A percentile compares a stretch with the other conserved stretches of the same genome.
Evolutionary conservation across 2,329 filamentous ascomycete species (phyloP).

Genomic region (Fusarium sp.): DNA sequence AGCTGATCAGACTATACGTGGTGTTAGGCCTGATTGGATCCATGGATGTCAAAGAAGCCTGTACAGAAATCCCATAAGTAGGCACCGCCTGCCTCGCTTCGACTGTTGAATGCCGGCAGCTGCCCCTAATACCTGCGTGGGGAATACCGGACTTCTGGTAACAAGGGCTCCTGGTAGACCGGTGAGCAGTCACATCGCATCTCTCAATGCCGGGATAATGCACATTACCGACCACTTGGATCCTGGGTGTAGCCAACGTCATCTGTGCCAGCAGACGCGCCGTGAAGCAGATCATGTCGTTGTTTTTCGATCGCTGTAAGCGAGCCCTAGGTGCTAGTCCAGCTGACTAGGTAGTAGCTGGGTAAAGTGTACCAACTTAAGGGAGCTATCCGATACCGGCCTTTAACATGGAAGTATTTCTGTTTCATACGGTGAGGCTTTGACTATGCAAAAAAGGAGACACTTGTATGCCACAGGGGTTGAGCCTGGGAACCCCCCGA

Average conservation of each 20-base stretch:
- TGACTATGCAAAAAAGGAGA: conserved; percentile 10
- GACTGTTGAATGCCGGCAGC: conserved; percentile 17
- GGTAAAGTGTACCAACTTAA: conserved; percentile 8
- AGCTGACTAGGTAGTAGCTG: neutral
- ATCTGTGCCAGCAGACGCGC: conserved; percentile 22
- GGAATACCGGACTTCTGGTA: conserved; percentile 35
- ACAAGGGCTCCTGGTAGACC: conserved; percentile 39
- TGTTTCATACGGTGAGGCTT: conserved; percentile 6
- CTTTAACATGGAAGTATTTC: conserved; percentile 3
- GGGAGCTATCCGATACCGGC: conserved; percentile 7
- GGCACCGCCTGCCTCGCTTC: conserved; percentile 10
- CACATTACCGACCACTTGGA: conserved; percentile 30
- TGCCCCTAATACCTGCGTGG: conserved; percentile 28
- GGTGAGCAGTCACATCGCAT: conserved; percentile 42
- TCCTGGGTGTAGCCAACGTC: conserved; percentile 13
- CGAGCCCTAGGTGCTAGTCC: neutral
- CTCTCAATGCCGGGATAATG: conserved; percentile 20
- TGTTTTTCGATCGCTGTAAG: neutral
- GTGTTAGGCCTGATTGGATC: neutral
- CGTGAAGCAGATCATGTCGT: conserved; percentile 1
- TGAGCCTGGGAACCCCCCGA: conserved; percentile 32
- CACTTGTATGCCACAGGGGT: conserved; percentile 7
- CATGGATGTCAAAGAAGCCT: neutral
- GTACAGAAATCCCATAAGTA: neutral
- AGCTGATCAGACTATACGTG: neutral